phyloP scores from a whole-genome alignment of 1,284 basidiomycete species.

The Cryptococcus hybrid region DNA sequence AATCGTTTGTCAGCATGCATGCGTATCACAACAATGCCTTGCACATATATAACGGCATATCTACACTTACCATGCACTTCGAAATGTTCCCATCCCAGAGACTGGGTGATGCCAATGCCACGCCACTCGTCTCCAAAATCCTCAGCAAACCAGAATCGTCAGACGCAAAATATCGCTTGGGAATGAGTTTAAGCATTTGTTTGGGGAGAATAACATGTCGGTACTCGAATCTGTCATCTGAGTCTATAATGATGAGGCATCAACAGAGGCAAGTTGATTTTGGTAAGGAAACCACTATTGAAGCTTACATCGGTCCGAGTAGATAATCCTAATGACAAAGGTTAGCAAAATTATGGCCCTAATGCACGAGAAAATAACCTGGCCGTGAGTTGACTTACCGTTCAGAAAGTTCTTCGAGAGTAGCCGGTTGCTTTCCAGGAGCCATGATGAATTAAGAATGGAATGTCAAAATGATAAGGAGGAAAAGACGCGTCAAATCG shows the following conservation, averaged over 20 bases:
- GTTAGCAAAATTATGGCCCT: background rate
- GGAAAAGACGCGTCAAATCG: no score
- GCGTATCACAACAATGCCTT: background rate
- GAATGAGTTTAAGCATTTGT: conserved; percentile 79
- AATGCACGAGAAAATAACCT: background rate
- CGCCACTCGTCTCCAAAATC: conserved; percentile 85
- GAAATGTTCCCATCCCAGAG: conserved; percentile 95
- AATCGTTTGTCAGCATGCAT: conserved; percentile 3
- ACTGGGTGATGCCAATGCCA: conserved; percentile 93
- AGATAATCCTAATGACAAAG: conserved; percentile 39
- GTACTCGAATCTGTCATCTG: conserved; percentile 61
- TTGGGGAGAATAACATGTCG: conserved; percentile 90
- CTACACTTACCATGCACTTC: conserved; percentile 80
- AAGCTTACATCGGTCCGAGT: conserved; percentile 47
- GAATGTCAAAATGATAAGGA: no score
- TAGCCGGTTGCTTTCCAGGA: conserved; percentile 21
- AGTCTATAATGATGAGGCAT: conserved; percentile 39
- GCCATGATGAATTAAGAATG: conserved; percentile 12
- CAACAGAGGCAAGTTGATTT: background rate
- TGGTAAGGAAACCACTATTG: background rate
- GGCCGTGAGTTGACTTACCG: conserved; percentile 25
- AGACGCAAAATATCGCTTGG: conserved; percentile 66
- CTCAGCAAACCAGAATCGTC: conserved; percentile 77
- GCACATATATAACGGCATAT: background rate
- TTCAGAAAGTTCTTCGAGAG: conserved; percentile 49